These are phyloP conservation scores for Immersiella caudata DNA, from an alignment of 495 filamentous ascomycete genomes.

Conservation along the genomic window DNA sequence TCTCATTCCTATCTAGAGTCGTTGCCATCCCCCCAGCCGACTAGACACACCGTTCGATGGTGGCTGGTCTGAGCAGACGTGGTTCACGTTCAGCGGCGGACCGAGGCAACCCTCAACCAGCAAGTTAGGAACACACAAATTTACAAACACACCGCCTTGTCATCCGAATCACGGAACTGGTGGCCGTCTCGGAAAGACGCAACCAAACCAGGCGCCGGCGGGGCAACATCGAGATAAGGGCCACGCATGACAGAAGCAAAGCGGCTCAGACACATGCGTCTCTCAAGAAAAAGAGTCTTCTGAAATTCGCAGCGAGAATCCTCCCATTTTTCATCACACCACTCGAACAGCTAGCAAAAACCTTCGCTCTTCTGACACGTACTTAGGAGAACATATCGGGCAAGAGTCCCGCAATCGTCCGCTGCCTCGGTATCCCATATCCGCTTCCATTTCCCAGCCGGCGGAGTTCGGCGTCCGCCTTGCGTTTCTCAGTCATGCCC, in stretches of 20 bases:
- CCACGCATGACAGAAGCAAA: background rate
- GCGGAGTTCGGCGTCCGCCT: background rate
- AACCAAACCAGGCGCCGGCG: background rate
- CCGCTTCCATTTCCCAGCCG: background rate
- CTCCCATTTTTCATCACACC: background rate
- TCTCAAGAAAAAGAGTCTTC: background rate
- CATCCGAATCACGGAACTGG: too few relatives aligned
- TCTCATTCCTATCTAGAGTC: background rate
- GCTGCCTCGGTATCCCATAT: background rate
- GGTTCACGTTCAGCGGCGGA: too few relatives aligned
- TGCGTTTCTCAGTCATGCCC: slow-evolving; percentile 3
- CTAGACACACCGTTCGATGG: too few relatives aligned
- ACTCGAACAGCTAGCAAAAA: background rate
- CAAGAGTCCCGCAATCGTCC: background rate
- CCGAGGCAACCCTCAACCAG: too few relatives aligned
- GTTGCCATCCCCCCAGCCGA: background rate
- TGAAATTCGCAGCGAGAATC: background rate
- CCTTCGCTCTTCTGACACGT: background rate
- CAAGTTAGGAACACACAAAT: too few relatives aligned
- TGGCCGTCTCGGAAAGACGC: too few relatives aligned
- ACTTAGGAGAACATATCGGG: background rate
- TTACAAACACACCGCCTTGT: too few relatives aligned
- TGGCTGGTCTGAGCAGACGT: too few relatives aligned
- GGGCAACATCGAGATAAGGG: background rate
- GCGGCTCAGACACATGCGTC: background rate